Evolutionary conservation across 169 alveolate species (phyloP).

Genomic region (Eimeria tenella): DNA sequence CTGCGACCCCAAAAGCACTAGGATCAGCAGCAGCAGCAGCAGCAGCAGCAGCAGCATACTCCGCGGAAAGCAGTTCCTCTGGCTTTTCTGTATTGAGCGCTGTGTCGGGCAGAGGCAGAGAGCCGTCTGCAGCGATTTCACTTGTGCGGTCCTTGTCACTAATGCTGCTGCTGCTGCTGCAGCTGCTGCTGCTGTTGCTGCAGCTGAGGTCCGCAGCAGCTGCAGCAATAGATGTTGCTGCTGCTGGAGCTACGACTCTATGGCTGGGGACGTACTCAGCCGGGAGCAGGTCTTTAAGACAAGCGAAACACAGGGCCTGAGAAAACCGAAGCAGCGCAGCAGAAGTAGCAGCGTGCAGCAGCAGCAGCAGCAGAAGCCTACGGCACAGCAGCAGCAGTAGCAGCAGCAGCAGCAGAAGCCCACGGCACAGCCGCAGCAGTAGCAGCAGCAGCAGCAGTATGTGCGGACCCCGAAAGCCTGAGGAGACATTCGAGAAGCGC

Average conservation of each 20-base stretch:
- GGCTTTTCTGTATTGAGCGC: not conserved
- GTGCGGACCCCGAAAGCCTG: slow-evolving; percentile 24
- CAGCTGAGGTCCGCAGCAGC: not conserved
- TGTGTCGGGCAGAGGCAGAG: not conserved
- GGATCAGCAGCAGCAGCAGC: slow-evolving; percentile 44
- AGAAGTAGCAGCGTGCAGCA: slow-evolving; percentile 9
- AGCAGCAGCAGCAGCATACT: slow-evolving; percentile 48
- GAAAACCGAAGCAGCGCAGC: slow-evolving; percentile 13
- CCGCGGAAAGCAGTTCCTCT: slow-evolving; percentile 18
- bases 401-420: not conserved
- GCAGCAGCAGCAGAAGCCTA: slow-evolving; percentile 1
- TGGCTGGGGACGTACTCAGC: slow-evolving; percentile 56
- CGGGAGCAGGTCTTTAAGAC: slow-evolving; percentile 52
- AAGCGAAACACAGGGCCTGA: slow-evolving; percentile 52
- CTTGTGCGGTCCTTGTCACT: not conserved
- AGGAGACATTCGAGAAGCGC: slow-evolving; percentile 45
- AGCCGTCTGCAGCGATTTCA: not conserved
- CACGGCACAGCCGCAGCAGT: slow-evolving; percentile 1
- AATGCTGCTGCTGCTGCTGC: slow-evolving; percentile 57
- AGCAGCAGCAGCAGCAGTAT: slow-evolving; percentile 16
- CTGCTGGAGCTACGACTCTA: slow-evolving; percentile 17
- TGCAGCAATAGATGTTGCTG: slow-evolving; percentile 14
- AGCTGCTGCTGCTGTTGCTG: slow-evolving; percentile 58
- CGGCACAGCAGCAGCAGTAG: slow-evolving; percentile 5
- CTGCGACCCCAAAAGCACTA: slow-evolving; percentile 94